These are phyloP conservation scores for Fusarium chuoi DNA, from an alignment of 2,329 filamentous ascomycete genomes.

Conservation along the genomic window DNA sequence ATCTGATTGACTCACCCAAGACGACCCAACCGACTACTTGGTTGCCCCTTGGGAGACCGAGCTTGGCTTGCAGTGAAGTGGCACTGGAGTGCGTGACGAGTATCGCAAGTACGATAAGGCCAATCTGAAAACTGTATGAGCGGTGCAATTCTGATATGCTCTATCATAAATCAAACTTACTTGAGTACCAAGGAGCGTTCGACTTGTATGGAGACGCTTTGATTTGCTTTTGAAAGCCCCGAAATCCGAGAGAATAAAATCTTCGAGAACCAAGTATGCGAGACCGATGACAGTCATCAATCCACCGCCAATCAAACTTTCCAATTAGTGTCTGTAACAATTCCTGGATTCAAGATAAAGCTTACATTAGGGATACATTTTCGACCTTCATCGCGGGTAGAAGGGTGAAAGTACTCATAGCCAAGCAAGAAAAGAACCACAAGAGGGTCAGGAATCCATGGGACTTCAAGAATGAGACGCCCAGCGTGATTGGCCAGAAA, in stretches of 20 bases:
- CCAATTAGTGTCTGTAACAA: conserved; percentile 12
- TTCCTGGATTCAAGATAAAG: no score
- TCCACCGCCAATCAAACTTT: conserved; percentile 76
- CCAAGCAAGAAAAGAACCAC: conserved; percentile 80
- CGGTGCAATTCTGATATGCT: not conserved
- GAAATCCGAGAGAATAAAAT: conserved; percentile 63
- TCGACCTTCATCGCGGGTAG: conserved; percentile 89
- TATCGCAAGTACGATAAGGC: conserved; percentile 83
- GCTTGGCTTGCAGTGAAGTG: conserved; percentile 84
- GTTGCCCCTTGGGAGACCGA: conserved; percentile 86
- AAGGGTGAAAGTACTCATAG: conserved; percentile 92
- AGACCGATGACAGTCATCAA: conserved; percentile 82
- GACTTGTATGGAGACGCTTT: conserved; percentile 59
- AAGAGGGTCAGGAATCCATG: conserved; percentile 72
- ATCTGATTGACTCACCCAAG: conserved; percentile 63
- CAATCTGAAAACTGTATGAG: conserved; percentile 61
- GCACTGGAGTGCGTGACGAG: conserved; percentile 87
- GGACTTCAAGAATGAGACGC: conserved; percentile 73
- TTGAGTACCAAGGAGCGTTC: conserved; percentile 73
- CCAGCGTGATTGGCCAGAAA: conserved; percentile 82
- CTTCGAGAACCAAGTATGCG: conserved; percentile 83
- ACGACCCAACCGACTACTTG: conserved; percentile 87
- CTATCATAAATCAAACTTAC: conserved; percentile 49
- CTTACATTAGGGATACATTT: conserved; percentile 77
- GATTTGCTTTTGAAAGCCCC: conserved; percentile 39